Base-by-base conservation (phyloP, 805 yeast genomes). In the Saturnispora diversa region DNA sequence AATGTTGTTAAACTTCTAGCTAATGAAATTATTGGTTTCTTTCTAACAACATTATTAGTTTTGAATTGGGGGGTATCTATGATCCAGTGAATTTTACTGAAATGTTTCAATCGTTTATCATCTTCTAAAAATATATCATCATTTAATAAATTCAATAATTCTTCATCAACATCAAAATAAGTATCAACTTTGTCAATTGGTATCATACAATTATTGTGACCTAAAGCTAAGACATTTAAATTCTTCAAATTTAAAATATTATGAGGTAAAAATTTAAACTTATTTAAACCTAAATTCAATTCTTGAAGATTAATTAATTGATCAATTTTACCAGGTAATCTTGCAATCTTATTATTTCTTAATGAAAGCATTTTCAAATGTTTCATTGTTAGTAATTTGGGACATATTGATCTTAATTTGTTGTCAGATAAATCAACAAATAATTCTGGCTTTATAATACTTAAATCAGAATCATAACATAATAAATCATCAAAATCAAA, bases 401-500 rank as follows among this genome's bases (percentile, higher is more conserved):
- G 80, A 12, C 74, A 69, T 20, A 77, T 54, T 0, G 66, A 61
- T 29, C 69, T 56, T 11, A 77, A 49, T 28, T 63, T 61, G 53
- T 77, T 77, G 36, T 70, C 66, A 2, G 74, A 61, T 3, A 76
- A 66, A 50, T 70, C 75, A 4, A 77, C 58, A 44, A 77, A 76
- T 30, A 68, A 46, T 6, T 49, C 38, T 1, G 72, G 68, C 19
- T 55, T 51, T n/a, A 53, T 52, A 4, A 66, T 53, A 0, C 64
- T 65, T 8, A 49, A 47, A 1, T 50, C 44, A 13, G 39, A 23
- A 5, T 58, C 62, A 46, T 65, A 67, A 6, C 70, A 54, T n/a
- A 75, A 77, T 49, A 75, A 55, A 40, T 75, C 66, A 49, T 73
- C 67, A 46, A 77, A 59, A 51, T 77, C 84, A 37, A 68, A 68